These are phyloP conservation scores for Leccinum uliginosum DNA, from an alignment of 768 basidiomycete species.

Conservation along the genomic window DNA sequence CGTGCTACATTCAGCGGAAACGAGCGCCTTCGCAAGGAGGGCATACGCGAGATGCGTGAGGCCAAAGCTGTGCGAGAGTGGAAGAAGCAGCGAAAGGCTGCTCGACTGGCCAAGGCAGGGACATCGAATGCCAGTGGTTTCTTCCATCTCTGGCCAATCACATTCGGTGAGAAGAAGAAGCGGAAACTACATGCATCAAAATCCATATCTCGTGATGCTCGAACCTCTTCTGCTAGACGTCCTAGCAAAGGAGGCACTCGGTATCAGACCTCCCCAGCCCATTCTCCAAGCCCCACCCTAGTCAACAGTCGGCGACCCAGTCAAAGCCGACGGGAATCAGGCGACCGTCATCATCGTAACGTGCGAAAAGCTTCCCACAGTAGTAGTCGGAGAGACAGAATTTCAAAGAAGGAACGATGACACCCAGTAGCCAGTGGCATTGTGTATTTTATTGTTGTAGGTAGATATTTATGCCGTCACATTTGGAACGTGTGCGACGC, in stretches of 20 bases:
- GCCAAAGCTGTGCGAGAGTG: constrained; percentile 37
- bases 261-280: constrained; percentile 8
- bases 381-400: constrained; percentile 9
- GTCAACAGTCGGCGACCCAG: constrained; percentile 18
- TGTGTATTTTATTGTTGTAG: constrained; percentile 15
- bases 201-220: constrained; percentile 2
- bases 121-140: constrained; percentile 9
- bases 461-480: constrained; percentile 20
- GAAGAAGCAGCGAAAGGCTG: constrained; percentile 26
- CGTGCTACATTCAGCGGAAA: constrained; percentile 66
- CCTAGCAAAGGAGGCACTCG: constrained; percentile 9
- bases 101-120: constrained; percentile 14
- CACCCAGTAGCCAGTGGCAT: background rate
- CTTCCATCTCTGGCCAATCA: constrained; percentile 28
- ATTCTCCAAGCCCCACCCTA: constrained; percentile 16
- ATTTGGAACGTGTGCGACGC: constrained; percentile 9
- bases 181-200: constrained; percentile 9
- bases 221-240: constrained; percentile 9
- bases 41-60: constrained; percentile 67
- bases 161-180: constrained; percentile 18
- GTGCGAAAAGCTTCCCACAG: constrained; percentile 19
- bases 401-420: constrained; percentile 6
- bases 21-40: constrained; percentile 57
- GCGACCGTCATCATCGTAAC: constrained; percentile 5
- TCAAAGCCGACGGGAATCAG: constrained; percentile 8